A percentile compares a stretch with the other conserved stretches of the same genome.
Conservation (phyloP, 169 alveolate species). For the Amoebophrya sp. region DNA sequence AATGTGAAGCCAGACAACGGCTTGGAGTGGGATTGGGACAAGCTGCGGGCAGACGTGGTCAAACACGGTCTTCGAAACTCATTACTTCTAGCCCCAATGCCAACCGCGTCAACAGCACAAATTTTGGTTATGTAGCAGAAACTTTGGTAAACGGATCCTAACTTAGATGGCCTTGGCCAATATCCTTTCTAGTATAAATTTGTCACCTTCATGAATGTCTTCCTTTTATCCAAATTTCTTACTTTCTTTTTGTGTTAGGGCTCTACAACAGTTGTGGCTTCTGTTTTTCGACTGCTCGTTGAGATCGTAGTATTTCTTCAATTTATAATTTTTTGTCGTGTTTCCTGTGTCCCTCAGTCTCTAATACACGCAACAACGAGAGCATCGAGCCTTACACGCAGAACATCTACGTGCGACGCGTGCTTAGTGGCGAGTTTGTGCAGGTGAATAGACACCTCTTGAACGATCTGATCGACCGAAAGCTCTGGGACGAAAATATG, state of each 20-base stretch:
- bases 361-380: slow-evolving; percentile 96
- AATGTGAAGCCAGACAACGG: slow-evolving; percentile 50
- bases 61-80: slow-evolving; percentile 93
- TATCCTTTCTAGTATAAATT: too few species aligned
- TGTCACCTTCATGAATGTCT: too few species aligned
- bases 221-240: too few species aligned
- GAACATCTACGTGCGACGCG: slow-evolving; percentile 93
- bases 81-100: slow-evolving; percentile 98
- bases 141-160: too few species aligned
- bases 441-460: slow-evolving; percentile 92
- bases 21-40: slow-evolving; percentile 80
- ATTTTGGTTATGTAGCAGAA: too few species aligned
- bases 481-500: slow-evolving; percentile 78
- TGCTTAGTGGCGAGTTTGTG: slow-evolving; percentile 89
- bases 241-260: too few species aligned
- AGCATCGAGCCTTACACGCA: slow-evolving; percentile 97
- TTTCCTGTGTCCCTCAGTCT: too few species aligned
- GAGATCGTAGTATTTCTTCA: too few species aligned
- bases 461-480: slow-evolving; percentile 84
- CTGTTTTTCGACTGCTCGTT: too few species aligned
- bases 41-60: slow-evolving; percentile 69
- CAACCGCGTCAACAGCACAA: slow-evolving; percentile 97
- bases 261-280: too few species aligned
- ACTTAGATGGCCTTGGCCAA: too few species aligned
- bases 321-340: too few species aligned